These are phyloP conservation scores for Teratosphaeria viscida DNA, from an alignment of 2,329 filamentous ascomycete genomes.

Conservation along the genomic window DNA sequence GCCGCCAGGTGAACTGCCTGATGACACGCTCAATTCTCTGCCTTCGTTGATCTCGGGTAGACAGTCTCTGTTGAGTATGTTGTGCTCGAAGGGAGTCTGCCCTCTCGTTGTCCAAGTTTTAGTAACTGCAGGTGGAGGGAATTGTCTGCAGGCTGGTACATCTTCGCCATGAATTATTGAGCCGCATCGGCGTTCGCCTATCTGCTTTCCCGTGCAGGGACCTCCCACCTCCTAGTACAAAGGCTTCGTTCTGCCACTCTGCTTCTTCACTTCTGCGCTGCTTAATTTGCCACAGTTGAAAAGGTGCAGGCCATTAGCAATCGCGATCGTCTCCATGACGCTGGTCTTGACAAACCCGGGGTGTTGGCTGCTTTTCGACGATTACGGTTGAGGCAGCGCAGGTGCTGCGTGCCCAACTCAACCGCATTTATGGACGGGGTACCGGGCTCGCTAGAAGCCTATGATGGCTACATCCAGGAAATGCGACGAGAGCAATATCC, in stretches of 20 bases:
- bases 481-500: slow-evolving; percentile 41
- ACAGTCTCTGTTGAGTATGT: no score
- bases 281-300: not conserved
- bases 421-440: not conserved
- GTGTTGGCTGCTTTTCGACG: slow-evolving; percentile 9
- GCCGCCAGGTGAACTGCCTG: no score
- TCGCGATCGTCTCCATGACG: slow-evolving; percentile 2
- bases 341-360: slow-evolving; percentile 6
- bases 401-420: not conserved
- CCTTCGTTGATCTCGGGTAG: no score
- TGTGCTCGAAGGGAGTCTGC: no score
- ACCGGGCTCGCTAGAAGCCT: slow-evolving; percentile 7
- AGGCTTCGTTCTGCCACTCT: not conserved
- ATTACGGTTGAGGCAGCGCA: slow-evolving; percentile 6
- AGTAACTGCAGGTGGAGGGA: no score
- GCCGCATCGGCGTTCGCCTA: not conserved
- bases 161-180: no score
- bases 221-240: not conserved
- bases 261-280: not conserved
- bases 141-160: no score
- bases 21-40: no score
- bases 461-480: slow-evolving; percentile 35
- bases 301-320: not conserved
- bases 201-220: not conserved
- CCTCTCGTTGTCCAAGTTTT: no score